phyloP scores from a whole-genome alignment of 176 grass and related monocot species.

The Musa itinerans region DNA sequence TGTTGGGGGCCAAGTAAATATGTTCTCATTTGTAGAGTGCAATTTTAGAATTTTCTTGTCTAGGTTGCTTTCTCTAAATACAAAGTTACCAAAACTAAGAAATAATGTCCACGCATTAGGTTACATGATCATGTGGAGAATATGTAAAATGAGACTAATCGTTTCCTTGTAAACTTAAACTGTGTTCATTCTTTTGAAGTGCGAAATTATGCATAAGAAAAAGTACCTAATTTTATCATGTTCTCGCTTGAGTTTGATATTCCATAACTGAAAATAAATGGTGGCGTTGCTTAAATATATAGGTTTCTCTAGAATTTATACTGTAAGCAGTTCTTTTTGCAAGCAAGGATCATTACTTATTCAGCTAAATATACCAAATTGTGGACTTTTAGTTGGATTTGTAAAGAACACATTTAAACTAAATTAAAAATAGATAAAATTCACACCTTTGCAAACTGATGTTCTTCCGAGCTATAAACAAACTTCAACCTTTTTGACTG shows the following conservation, averaged over 20 bases:
- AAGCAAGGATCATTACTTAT: not conserved
- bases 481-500: not conserved
- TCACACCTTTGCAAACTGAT: not conserved
- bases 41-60: not conserved
- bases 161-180: not conserved
- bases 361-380: not conserved
- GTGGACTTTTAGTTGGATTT: not conserved
- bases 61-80: not conserved
- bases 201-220: not conserved
- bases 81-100: not conserved
- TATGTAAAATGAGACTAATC: no score
- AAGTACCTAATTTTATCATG: not conserved
- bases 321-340: not conserved
- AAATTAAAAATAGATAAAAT: not conserved
- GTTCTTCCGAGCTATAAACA: not conserved
- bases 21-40: not conserved
- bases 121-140: not conserved
- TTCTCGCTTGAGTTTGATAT: not conserved
- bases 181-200: not conserved
- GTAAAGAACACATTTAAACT: not conserved
- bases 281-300: not conserved
- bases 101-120: not conserved
- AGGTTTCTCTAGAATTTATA: not conserved
- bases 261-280: not conserved
- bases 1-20: not conserved